Percentiles rank a stretch among this genome's conserved stretches.
phyloP scores from a whole-genome alignment of 2,329 filamentous ascomycete species.

The Alternaria infectoria region DNA sequence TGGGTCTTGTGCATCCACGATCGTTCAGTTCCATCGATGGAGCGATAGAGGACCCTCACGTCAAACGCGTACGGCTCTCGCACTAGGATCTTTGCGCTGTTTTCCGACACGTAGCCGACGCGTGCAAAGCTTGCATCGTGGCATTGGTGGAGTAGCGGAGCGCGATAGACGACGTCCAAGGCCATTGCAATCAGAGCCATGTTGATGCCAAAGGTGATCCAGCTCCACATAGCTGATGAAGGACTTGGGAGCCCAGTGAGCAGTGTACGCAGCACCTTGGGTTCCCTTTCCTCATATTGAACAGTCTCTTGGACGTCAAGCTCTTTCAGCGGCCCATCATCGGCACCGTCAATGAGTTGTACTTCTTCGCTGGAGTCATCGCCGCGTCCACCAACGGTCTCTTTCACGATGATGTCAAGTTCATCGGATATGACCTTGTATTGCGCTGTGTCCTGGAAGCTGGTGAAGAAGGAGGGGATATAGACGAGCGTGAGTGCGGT shows the following conservation, averaged over 20 bases:
- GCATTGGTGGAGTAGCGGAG: constrained; percentile 71
- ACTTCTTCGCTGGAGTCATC: constrained; percentile 40
- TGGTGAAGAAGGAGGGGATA: constrained; percentile 66
- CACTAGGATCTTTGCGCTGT: constrained; percentile 79
- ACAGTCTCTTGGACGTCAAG: constrained; percentile 70
- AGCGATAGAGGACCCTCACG: constrained; percentile 56
- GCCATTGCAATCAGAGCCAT: constrained; percentile 70
- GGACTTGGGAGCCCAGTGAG: constrained; percentile 78
- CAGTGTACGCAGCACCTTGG: constrained; percentile 68
- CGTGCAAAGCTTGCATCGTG: constrained; percentile 84
- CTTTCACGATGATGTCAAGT: constrained; percentile 58
- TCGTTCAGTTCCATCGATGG: constrained; percentile 31
- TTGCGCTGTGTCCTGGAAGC: constrained; percentile 63
- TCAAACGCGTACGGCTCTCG: constrained; percentile 79
- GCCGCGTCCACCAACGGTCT: constrained; percentile 45
- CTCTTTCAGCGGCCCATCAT: constrained; percentile 47
- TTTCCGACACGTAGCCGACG: constrained; percentile 83
- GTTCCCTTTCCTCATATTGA: constrained; percentile 62
- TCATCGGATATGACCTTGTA: constrained; percentile 66
- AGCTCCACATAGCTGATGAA: constrained; percentile 69
- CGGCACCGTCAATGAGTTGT: constrained; percentile 50
- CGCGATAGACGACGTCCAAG: constrained; percentile 79
- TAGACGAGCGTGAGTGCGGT: constrained; percentile 72
- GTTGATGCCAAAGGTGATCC: constrained; percentile 75
- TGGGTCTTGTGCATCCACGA: constrained; percentile 44